Evolutionary conservation across 2,329 filamentous ascomycete genomes (phyloP).

Genomic region (Graphium sp.): DNA sequence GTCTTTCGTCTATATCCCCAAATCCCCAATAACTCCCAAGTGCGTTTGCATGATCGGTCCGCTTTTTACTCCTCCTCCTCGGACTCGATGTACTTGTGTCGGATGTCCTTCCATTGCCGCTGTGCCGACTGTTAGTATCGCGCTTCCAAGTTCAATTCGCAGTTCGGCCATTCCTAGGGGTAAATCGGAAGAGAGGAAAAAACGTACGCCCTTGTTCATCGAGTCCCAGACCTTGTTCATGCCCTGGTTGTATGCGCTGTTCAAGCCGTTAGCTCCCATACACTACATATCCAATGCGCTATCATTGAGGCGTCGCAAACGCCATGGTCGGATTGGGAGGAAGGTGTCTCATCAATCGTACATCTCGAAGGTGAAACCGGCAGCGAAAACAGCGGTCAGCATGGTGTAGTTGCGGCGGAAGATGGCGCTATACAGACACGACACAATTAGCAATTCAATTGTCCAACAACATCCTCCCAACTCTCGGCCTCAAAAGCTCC

Average conservation of each 20-base stretch:
- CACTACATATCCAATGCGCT: not conserved
- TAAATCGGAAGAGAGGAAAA: not conserved
- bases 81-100: constrained; percentile 64
- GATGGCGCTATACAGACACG: constrained; percentile 58
- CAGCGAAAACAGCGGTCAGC: constrained; percentile 69
- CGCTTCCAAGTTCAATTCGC: too few relatives aligned
- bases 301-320: not conserved
- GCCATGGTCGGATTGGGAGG: constrained; percentile 1
- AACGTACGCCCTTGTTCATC: constrained; percentile 79
- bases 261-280: not conserved
- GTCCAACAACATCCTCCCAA: constrained; percentile 1
- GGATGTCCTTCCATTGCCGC: constrained; percentile 99
- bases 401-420: constrained; percentile 81
- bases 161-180: too few relatives aligned
- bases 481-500: not conserved
- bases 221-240: constrained; percentile 83
- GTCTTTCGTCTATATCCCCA: too few relatives aligned
- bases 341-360: constrained; percentile 34
- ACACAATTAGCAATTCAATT: too few relatives aligned
- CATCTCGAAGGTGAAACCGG: constrained; percentile 89
- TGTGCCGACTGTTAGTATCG: constrained; percentile 17
- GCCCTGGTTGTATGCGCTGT: constrained; percentile 64
- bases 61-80: constrained; percentile 46
- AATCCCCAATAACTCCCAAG: too few relatives aligned
- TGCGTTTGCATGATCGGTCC: too few relatives aligned